Evolutionary conservation across 2,329 filamentous ascomycete species (phyloP).

Genomic region (Blumeriella jaapii): DNA sequence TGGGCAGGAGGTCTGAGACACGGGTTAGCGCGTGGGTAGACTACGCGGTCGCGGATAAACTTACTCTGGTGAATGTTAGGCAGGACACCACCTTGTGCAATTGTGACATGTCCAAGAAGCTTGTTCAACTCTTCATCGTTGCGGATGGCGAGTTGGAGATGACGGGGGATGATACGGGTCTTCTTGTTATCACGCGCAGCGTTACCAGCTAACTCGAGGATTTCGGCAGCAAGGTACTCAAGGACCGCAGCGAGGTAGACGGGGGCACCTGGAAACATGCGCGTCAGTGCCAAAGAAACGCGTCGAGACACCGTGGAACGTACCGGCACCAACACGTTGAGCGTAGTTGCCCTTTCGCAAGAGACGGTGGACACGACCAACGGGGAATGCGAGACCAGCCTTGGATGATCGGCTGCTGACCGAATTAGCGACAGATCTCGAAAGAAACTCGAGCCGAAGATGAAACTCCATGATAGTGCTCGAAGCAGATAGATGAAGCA

Average conservation of each 20-base stretch:
- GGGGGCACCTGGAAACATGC: constrained; percentile 51
- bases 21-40: constrained; percentile 18
- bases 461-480: too few species aligned
- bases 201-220: constrained; percentile 97
- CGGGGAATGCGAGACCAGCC: constrained; percentile 96
- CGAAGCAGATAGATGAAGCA: too few species aligned
- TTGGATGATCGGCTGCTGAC: constrained; percentile 82
- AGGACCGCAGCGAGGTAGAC: constrained; percentile 96
- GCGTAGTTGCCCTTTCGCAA: constrained; percentile 99
- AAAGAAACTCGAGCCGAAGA: too few species aligned
- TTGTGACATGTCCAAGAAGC: constrained; percentile 89
- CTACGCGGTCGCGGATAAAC: constrained; percentile 29
- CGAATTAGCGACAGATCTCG: too few species aligned
- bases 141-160: constrained; percentile 97
- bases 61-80: constrained; percentile 96
- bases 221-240: constrained; percentile 97
- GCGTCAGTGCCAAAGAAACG: constrained; percentile 20
- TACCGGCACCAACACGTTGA: constrained; percentile 95
- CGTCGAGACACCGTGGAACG: constrained; percentile 25
- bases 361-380: constrained; percentile 98
- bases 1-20: constrained; percentile 80
- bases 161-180: constrained; percentile 98
- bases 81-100: constrained; percentile 92
- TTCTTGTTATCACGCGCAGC: constrained; percentile 99
- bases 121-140: constrained; percentile 99